phyloP scores from a whole-genome alignment of 441 rosid species.

The Geranium incanum region DNA sequence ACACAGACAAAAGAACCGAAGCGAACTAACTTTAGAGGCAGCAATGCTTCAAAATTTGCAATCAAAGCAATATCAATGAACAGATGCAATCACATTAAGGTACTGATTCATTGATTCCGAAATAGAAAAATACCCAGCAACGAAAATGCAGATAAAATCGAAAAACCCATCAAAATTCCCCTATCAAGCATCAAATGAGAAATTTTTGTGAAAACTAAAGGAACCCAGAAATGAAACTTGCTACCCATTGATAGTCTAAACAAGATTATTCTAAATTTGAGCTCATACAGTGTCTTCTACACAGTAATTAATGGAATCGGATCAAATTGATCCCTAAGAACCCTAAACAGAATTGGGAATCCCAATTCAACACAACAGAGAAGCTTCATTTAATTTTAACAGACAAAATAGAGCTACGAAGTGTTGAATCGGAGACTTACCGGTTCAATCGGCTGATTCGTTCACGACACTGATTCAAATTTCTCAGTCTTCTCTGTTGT shows the following conservation, averaged over 20 bases:
- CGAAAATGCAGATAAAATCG: too few species aligned
- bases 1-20: background rate
- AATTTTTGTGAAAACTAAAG: background rate
- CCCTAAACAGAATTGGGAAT: background rate
- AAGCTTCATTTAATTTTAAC: background rate
- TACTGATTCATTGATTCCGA: background rate
- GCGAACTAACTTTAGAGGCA: background rate
- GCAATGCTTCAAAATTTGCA: background rate
- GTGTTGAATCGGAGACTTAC: background rate
- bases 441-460: background rate
- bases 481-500: background rate
- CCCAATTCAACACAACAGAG: background rate
- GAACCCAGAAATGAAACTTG: constrained; percentile 1
- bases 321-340: background rate
- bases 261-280: background rate
- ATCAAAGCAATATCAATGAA: background rate
- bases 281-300: background rate
- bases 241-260: background rate
- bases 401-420: background rate
- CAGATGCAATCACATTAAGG: background rate
- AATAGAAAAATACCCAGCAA: background rate
- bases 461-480: background rate
- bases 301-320: background rate
- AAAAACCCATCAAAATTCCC: background rate
- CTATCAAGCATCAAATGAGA: background rate